phyloP scores from a whole-genome alignment of 352 stramenopile species.

The Hyaloperonospora arabidopsidis region DNA sequence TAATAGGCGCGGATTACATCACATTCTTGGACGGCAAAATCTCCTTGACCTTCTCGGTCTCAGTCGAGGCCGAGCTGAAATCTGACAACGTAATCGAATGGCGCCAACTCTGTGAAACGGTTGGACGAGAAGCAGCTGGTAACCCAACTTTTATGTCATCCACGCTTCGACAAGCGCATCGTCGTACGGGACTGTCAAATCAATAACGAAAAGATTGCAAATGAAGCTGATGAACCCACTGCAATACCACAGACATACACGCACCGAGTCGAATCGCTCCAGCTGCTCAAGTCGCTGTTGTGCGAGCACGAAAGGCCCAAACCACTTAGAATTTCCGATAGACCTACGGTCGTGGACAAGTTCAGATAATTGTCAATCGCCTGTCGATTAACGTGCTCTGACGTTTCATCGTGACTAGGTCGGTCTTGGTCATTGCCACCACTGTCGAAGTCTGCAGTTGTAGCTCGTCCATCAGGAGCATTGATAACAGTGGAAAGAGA shows the following conservation, averaged over 20 bases:
- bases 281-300: constrained; percentile 42
- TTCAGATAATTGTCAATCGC: constrained; percentile 83
- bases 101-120: too few relatives aligned
- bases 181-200: constrained; percentile 8
- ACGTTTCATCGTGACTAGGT: constrained; percentile 30
- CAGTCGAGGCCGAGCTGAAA: too few relatives aligned
- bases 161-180: constrained; percentile 38
- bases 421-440: constrained; percentile 17
- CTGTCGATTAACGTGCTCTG: constrained; percentile 56
- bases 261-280: constrained; percentile 42
- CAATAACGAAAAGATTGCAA: neutral
- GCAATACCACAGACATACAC: constrained; percentile 18
- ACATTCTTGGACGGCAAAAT: too few relatives aligned
- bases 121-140: too few relatives aligned
- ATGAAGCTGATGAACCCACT: neutral
- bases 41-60: too few relatives aligned
- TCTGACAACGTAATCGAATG: too few relatives aligned
- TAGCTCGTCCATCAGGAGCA: constrained; percentile 20
- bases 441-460: constrained; percentile 30
- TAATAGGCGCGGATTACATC: too few relatives aligned
- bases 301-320: constrained; percentile 50
- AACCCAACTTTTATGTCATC: constrained; percentile 45
- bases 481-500: constrained; percentile 15
- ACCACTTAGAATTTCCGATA: constrained; percentile 56
- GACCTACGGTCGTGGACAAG: constrained; percentile 67